phyloP scores from a whole-genome alignment of 179 eudicot species.

The Pouteria campechiana region DNA sequence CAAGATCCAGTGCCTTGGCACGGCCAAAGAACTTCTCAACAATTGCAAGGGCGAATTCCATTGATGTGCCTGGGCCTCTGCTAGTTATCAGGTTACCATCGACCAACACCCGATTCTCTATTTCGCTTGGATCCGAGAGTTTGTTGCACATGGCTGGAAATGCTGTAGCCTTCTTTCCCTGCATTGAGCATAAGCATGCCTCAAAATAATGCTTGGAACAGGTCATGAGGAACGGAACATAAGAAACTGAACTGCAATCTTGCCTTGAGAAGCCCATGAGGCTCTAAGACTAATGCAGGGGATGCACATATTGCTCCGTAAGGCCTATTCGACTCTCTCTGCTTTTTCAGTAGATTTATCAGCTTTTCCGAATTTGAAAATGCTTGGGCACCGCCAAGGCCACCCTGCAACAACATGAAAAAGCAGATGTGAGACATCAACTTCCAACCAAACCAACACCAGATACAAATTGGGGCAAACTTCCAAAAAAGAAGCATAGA shows the following conservation, averaged over 20 bases:
- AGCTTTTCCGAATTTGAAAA: conserved; percentile 70
- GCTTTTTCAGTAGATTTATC: conserved; percentile 75
- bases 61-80: conserved; percentile 82
- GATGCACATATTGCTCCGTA: conserved; percentile 99
- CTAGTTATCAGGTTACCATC: conserved; percentile 95
- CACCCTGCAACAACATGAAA: too few species aligned
- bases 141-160: conserved; percentile 82
- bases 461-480: neutral
- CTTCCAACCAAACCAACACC: neutral
- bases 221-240: neutral
- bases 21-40: conserved; percentile 74
- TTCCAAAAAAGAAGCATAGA: neutral
- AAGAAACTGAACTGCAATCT: neutral
- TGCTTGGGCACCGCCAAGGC: conserved; percentile 88
- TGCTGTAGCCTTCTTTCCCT: conserved; percentile 95
- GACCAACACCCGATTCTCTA: conserved; percentile 70
- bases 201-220: neutral
- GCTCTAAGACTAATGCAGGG: conserved; percentile 86
- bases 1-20: conserved; percentile 60
- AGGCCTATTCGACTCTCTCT: conserved; percentile 59
- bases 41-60: conserved; percentile 81
- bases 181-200: neutral
- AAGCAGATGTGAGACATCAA: neutral
- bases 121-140: conserved; percentile 64
- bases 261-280: conserved; percentile 94